Evolutionary conservation across 805 yeast genomes (phyloP), one percentile per base, ranked within the genome.

Genomic region (Kluyveromyces lactis): DNA sequence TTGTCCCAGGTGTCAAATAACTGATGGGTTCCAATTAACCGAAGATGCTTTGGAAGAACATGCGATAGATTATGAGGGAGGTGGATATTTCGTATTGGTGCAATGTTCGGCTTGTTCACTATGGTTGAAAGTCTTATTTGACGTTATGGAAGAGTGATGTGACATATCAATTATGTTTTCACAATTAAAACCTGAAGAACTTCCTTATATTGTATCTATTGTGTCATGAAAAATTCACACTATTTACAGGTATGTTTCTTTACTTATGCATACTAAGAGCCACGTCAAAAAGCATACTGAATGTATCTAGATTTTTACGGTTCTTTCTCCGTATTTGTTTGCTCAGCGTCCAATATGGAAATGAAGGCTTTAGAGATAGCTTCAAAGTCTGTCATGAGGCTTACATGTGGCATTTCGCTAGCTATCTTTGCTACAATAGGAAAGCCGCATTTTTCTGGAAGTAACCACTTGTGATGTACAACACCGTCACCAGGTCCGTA

Each of bases 401-500:
- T 79, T 12, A 87, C 87, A 62, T 89, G 97, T 1, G 95, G 95
- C 33, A 73, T 63, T 2, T 66, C 68, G 26, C 82, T 71, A 1
- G 77, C 68, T 31, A 84, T 67, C 50, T 79, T 80, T 7, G 81
- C 89, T 11, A 71, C 83, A 2, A 84, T 72, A 3, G 81, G 78
- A 52, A 82, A 86, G 0, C 90, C 94, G 45, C 71, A 70, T 31
- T 63, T 63, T 47, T 81, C 84, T 0, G 96, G 97, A 75, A 87
- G 74, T 36, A 84, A 61, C 82, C 87, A 81, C 46, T 75, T 75
- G 48, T 81, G 84, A 59, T 84, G 84, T 1, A 86, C 86, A 15
- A 89, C 96, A 31, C 97, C 97, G 58, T 89, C 97, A 12, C 97
- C 97, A 4, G 86, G 85, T 0, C 95, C 95, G 52, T 85, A 87